Base-by-base conservation (phyloP, 192 early-diverging fungal species). In the Chytriomyces hyalinus region DNA sequence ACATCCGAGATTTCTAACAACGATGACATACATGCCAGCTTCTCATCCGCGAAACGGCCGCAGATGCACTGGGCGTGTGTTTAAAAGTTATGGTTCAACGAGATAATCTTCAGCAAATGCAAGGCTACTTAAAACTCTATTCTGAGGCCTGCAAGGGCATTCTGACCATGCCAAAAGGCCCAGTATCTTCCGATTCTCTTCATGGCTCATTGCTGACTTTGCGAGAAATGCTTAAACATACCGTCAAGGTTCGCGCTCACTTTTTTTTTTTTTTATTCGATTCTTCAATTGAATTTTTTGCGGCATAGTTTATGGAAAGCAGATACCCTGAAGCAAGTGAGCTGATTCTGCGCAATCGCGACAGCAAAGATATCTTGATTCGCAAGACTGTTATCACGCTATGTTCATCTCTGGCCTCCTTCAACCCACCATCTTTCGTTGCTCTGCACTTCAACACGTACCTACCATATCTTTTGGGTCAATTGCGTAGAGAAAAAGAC, bases 201-300 rank as follows among this genome's bases (percentile, higher is more conserved):
- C 94, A 95, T 79, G 94, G 92, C 2, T 86, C 90, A 48, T 80
- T 95, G 8, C 82, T 96, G 62, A 90, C 90, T 4, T 90, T 89
- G 80, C 86, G 89, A 36, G 92, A 91, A 72, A 79, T 96, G 63
- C 79, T 95, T 13, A 70, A 86, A 69, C 92, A 91, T 80, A 90
- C 93, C 49, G 90, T 87, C 61, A 88, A 90, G 87, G 92, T 92
- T 76, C 36, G 10, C 8, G 51, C 26, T 49, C 15, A 46, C 0
- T 24, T 28, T 47, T 11, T 47, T 36, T 4, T 67, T 11, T 47
- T 36, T 4, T 65, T 15, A 2, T 65, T 26, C 64, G 64, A 66
- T 78, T 44, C 67, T 15, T 50, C 24, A 6, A 65, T 70, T 24
- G 28, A 22, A 36, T 3, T 28, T 5, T 11, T 20, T 6, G 36